Percentiles rank a stretch among this genome's conserved stretches.
Conservation (phyloP, 2,329 filamentous ascomycete species). For the Beauveria australis region DNA sequence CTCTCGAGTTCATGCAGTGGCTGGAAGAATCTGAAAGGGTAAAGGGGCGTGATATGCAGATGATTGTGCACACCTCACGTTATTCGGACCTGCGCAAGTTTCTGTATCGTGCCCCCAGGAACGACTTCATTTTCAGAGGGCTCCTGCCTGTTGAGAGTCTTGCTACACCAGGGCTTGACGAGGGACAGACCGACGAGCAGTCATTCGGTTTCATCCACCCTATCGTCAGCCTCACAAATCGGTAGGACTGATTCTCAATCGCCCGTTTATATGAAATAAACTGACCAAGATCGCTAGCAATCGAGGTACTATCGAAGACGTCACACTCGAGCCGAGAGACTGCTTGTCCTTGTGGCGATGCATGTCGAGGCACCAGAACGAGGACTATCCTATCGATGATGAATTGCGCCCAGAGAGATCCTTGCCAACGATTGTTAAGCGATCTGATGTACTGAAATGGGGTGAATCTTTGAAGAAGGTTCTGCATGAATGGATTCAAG, state of each 20-base stretch:
- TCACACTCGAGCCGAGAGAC: constrained; percentile 63
- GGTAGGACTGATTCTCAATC: constrained; percentile 22
- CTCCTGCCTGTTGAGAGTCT: constrained; percentile 43
- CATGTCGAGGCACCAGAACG: constrained; percentile 51
- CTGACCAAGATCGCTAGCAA: constrained; percentile 25
- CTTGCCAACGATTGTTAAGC: constrained; percentile 48
- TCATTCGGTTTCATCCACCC: constrained; percentile 59
- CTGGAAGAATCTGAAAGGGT: constrained; percentile 54
- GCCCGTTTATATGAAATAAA: background rate
- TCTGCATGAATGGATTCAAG: constrained; percentile 52
- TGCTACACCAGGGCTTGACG: constrained; percentile 36
- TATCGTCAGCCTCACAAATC: constrained; percentile 52
- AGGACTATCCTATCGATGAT: constrained; percentile 39
- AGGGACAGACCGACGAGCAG: constrained; percentile 30
- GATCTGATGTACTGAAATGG: constrained; percentile 60
- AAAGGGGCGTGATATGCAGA: constrained; percentile 55
- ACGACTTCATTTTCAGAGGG: constrained; percentile 15
- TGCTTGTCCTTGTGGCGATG: constrained; percentile 57
- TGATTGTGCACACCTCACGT: constrained; percentile 59
- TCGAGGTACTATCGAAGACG: constrained; percentile 57
- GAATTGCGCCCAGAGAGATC: constrained; percentile 40
- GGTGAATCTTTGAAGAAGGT: constrained; percentile 50
- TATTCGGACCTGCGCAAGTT: constrained; percentile 78
- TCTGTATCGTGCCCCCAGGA: constrained; percentile 45
- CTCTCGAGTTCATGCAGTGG: constrained; percentile 61